Evolutionary conservation across 2,329 filamentous ascomycete species (phyloP), one percentile per base, ranked within the genome.

Genomic region (Pyrenophora graminea): DNA sequence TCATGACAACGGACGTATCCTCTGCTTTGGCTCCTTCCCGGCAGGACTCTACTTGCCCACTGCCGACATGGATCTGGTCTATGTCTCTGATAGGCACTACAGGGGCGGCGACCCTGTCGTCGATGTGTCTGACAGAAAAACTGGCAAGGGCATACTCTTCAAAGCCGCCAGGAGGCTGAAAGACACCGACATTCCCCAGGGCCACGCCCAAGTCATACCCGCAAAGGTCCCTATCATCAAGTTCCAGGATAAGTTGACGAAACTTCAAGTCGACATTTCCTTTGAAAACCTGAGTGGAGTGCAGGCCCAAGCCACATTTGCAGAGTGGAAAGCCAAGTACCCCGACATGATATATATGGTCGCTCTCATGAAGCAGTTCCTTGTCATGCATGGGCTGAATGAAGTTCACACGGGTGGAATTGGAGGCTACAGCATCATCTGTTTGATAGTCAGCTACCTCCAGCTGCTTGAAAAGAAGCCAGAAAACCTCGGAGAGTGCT

Each of bases 161-260:
- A 80, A 79, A 42, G 86, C 95, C 61, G 77, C 79, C n/a, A 74
- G 73, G 6, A 82, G 86, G 46, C 76, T 96, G 2, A 50, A 60
- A 36, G 70, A 71, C 1, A 75, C 81, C 18, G 75, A 79, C 2
- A 77, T 95, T 15, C 82, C 77, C 1, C 76, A 80, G 6, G 80
- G 83, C 2, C 79, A 91, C 27, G 82, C 89, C 61, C 45, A 54
- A 30, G 80, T 88, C 30, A 90, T 99, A 59, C 67, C 81, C 1
- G 92, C 94, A 18, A 91, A 89, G 64, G 92, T 99, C 2, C 94
- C 94, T 0, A 84, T 99, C 46, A 84, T 97, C 74, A 99, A 99
- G 72, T 97, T 90, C 66, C 82, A 90, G 38, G 94, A 99, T 67
- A 80, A 77, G 47, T 66, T 82, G 45, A 97, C 92, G 1, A 86